Base-by-base conservation (phyloP, 2,329 filamentous ascomycete genomes). In the Xylariales sp. region DNA sequence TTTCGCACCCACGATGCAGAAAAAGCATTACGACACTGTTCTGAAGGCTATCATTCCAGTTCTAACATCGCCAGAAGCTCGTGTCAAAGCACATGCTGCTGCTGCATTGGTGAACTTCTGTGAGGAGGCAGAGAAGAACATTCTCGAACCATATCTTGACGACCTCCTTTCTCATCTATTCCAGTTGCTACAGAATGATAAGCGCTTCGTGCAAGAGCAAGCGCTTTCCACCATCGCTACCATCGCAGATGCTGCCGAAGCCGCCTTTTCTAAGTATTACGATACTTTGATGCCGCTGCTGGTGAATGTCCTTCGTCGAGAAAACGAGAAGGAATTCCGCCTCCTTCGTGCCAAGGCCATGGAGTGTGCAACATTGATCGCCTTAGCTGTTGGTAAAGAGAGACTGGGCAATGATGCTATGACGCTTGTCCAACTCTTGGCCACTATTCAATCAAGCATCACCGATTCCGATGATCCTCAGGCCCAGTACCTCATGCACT, bases 101-200 rank as follows among this genome's bases (percentile, higher is more conserved):
- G 93, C 93, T n/a, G 93, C 93, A 5, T 76, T 98, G 11, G 93
- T 98, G 56, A 98, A 98, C 68, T 98, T 98, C 63, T 98, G 93
- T 61, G 93, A 98, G 61, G 93, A 97, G 65, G 91, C 93, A 1
- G 91, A 98, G 62, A 95, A 95, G 67, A 78, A 78, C 38, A 85
- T 88, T 15, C 73, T 98, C 13, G 90, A 95, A 61, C 91, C 93
- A 11, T 97, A 97, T 57, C 80, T 98, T 8, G 91, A 94, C 55
- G 79, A 89, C 47, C 76, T 98, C 5, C 70, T 98, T 17, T 85
- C 79, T 25, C 85, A 91, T 47, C 76, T 98, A 11, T 87, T 96
- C 64, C 81, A 85, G 53, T 78, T 98, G 14, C 74, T 98, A 31
- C 87, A 90, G 54, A 95, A 87, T 57, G 83, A 88, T 40, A 95